phyloP scores from a whole-genome alignment of 495 filamentous ascomycete species.

The Penicillium paxilli region DNA sequence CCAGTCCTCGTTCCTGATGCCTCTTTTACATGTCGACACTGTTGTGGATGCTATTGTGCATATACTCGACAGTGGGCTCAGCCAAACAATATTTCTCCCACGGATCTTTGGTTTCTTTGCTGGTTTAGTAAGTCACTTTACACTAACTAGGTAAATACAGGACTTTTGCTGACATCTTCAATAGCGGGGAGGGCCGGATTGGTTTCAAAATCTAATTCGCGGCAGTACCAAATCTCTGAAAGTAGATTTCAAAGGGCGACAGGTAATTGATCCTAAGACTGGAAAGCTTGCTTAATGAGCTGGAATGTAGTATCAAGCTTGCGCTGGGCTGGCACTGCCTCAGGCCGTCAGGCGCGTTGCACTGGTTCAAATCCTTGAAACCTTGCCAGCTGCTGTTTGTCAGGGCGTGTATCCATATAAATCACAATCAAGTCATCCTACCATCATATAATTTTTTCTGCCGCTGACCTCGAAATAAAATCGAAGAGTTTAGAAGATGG shows the following conservation, averaged over 20 bases:
- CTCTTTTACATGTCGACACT: slow-evolving; percentile 37
- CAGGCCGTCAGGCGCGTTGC: too few relatives aligned
- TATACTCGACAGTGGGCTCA: slow-evolving; percentile 30
- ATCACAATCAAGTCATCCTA: too few relatives aligned
- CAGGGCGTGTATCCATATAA: too few relatives aligned
- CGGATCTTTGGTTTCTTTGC: slow-evolving; percentile 31
- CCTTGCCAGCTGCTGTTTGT: too few relatives aligned
- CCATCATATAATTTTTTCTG: too few relatives aligned
- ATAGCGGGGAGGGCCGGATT: slow-evolving; percentile 20
- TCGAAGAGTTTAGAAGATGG: too few relatives aligned
- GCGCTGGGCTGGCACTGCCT: too few relatives aligned
- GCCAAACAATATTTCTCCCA: slow-evolving; percentile 30
- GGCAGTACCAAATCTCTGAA: slow-evolving; percentile 17
- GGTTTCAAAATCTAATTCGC: slow-evolving; percentile 18
- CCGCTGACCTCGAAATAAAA: too few relatives aligned
- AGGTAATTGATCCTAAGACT: slow-evolving; percentile 20
- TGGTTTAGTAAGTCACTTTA: slow-evolving; percentile 28
- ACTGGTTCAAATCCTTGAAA: too few relatives aligned
- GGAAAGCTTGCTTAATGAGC: slow-evolving; percentile 10
- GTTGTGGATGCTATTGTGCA: slow-evolving; percentile 34
- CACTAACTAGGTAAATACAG: background rate
- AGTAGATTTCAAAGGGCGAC: slow-evolving; percentile 25
- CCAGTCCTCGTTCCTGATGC: slow-evolving; percentile 30
- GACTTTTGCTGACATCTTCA: slow-evolving; percentile 1
- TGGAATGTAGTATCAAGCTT: background rate